These are phyloP conservation scores for Coemansia reversa DNA, from an alignment of 192 early-diverging fungal species.

Conservation along the genomic window DNA sequence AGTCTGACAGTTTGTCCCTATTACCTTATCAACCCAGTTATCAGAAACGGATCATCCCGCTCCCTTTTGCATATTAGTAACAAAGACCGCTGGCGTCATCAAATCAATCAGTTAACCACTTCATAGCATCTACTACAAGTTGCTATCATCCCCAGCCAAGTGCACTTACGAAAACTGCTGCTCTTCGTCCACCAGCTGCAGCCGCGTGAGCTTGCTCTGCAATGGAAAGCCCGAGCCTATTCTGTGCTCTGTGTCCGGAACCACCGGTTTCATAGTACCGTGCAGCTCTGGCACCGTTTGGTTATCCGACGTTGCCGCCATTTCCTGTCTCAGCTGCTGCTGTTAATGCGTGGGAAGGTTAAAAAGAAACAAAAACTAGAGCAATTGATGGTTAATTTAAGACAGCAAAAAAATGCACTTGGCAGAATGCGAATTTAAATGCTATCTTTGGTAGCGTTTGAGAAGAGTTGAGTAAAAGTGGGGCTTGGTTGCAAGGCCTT, in stretches of 20 bases:
- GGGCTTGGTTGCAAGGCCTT: no score
- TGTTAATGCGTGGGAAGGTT: background rate
- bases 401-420: no score
- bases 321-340: background rate
- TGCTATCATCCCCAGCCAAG: background rate
- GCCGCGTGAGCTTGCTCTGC: slow-evolving; percentile 22
- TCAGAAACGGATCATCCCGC: background rate
- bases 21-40: background rate
- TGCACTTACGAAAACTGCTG: slow-evolving; percentile 53
- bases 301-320: slow-evolving; percentile 13
- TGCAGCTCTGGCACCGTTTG: slow-evolving; percentile 28
- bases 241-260: background rate
- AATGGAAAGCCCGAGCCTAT: no score
- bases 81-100: background rate
- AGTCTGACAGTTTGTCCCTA: slow-evolving; percentile 70
- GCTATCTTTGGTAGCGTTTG: no score
- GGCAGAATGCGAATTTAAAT: no score
- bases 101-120: background rate
- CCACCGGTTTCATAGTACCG: background rate
- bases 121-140: background rate
- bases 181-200: slow-evolving; percentile 51
- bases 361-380: background rate
- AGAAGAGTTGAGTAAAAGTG: background rate
- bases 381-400: no score
- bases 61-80: background rate